Conservation (phyloP, 208 protist genomes). For the Porcisia hertigi region DNA sequence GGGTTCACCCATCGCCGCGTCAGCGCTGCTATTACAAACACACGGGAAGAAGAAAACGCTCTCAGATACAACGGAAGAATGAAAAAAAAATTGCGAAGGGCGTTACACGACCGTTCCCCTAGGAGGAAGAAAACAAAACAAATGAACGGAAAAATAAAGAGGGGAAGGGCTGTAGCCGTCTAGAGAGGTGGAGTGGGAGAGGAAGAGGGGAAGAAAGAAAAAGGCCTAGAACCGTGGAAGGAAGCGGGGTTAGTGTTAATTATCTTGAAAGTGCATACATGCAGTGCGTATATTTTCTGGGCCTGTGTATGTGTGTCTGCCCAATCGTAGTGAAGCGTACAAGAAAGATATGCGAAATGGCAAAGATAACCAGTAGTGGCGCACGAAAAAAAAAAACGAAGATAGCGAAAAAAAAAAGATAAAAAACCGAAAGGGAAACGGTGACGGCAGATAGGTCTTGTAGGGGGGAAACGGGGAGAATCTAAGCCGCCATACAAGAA, state of each 20-base stretch:
- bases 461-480: not conserved
- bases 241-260: not conserved
- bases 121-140: not conserved
- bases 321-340: not conserved
- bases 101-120: not conserved
- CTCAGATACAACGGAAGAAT: not conserved
- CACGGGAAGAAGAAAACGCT: not conserved
- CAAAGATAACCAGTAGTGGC: not conserved
- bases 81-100: not conserved
- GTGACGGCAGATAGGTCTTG: not conserved
- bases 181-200: not conserved
- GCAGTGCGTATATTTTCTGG: too few relatives aligned
- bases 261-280: not conserved
- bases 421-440: not conserved
- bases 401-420: not conserved
- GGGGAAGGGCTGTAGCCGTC: not conserved
- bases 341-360: not conserved
- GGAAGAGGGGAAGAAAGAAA: not conserved
- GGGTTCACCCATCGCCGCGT: not conserved
- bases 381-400: not conserved
- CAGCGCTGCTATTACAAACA: not conserved
- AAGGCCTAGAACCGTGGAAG: not conserved
- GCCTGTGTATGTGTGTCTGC: not conserved
- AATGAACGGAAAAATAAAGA: not conserved
- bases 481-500: not conserved